Conservation (phyloP, 805 yeast species). For the Kazachstania bromeliacearum region DNA sequence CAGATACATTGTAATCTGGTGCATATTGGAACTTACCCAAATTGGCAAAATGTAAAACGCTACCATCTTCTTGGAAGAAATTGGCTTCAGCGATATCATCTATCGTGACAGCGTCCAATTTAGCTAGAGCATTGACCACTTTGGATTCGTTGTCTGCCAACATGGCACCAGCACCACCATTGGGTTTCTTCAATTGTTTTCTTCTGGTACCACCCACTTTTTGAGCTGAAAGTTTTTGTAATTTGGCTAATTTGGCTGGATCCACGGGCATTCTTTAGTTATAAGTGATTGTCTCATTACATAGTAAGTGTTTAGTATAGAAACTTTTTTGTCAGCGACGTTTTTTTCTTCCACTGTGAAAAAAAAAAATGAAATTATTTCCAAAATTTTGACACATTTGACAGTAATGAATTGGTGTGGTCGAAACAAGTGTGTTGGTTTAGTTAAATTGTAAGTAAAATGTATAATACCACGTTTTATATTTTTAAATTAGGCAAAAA, state of each 20-base stretch:
- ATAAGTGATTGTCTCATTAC: no score
- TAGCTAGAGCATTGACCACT: conserved; percentile 78
- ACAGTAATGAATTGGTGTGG: no score
- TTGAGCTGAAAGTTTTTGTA: conserved; percentile 66
- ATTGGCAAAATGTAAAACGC: conserved; percentile 89
- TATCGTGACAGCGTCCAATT: conserved; percentile 80
- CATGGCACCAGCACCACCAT: no score
- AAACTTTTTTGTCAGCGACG: no score
- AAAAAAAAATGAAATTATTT: no score
- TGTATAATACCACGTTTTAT: no score
- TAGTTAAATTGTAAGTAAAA: no score
- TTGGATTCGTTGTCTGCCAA: conserved; percentile 74
- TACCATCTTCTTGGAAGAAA: conserved; percentile 95
- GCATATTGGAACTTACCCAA: conserved; percentile 91
- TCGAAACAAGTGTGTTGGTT: no score
- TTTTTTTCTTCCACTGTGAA: neutral
- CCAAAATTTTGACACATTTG: no score
- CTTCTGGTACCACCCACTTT: conserved; percentile 87
- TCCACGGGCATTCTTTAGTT: conserved; percentile 62
- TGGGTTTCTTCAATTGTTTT: conserved; percentile 68
- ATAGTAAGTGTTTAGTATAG: neutral
- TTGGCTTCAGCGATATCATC: conserved; percentile 94
- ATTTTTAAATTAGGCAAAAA: no score
- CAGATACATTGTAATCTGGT: conserved; percentile 81
- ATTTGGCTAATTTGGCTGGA: conserved; percentile 88